Conservation (phyloP, 176 grass and related monocot species). For the Musa itinerans region DNA sequence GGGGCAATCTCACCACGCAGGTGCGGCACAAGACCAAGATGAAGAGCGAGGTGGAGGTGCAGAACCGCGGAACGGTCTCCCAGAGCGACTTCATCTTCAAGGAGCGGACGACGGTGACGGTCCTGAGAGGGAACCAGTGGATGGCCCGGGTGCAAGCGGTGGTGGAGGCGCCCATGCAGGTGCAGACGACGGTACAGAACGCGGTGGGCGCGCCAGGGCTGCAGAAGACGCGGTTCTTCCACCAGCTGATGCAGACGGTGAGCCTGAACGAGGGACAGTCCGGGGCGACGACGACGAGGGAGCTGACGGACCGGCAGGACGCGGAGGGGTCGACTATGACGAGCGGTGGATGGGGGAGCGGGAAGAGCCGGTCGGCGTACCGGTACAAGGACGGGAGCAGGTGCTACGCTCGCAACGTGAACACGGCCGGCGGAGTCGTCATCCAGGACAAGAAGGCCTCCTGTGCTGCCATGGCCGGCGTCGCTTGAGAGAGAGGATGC, state of each 20-base stretch:
- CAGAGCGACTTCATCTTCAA: slow-evolving; percentile 2
- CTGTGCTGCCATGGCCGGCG: not conserved
- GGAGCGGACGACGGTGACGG: slow-evolving; percentile 6
- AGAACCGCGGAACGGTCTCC: slow-evolving; percentile 3
- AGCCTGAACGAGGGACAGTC: slow-evolving; percentile 10
- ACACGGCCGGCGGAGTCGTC: slow-evolving; percentile 4
- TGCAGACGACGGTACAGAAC: not conserved
- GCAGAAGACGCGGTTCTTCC: slow-evolving; percentile 1
- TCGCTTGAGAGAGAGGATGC: too few species aligned
- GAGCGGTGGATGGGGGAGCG: slow-evolving; percentile 7
- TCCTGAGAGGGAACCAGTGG: slow-evolving; percentile 3
- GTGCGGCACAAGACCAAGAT: slow-evolving; percentile 14
- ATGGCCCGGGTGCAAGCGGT: not conserved
- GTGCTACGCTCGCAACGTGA: slow-evolving; percentile 8
- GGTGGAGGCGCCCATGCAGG: slow-evolving; percentile 6
- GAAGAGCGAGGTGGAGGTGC: slow-evolving; percentile 12
- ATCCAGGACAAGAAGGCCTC: slow-evolving; percentile 6
- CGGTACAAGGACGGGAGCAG: slow-evolving; percentile 9
- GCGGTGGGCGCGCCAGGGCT: not conserved
- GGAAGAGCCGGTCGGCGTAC: slow-evolving; percentile 3
- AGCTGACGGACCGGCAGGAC: slow-evolving; percentile 19
- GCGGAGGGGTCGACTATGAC: slow-evolving; percentile 1
- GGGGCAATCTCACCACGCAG: slow-evolving; percentile 14
- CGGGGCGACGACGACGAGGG: slow-evolving; percentile 4
- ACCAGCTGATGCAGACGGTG: slow-evolving; percentile 5